A percentile compares a stretch with the other conserved stretches of the same genome.
These are phyloP conservation scores for Rhizophagus clarus DNA, from an alignment of 192 early-diverging fungal species.

Conservation along the genomic window DNA sequence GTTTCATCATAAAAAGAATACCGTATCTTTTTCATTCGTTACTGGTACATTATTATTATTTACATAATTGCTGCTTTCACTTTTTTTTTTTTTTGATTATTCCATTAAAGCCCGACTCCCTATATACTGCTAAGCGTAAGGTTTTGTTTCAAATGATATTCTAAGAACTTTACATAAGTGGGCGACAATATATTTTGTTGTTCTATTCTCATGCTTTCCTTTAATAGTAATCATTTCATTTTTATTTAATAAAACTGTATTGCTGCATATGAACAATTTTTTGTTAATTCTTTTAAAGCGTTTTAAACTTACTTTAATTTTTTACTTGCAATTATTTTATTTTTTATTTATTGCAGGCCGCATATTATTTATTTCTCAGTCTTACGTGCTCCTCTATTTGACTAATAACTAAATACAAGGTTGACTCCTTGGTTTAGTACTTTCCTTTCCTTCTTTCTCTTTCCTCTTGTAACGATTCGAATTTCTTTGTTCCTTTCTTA, in stretches of 20 bases:
- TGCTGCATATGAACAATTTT: not conserved
- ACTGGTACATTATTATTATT: too few species aligned
- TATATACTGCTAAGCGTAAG: too few species aligned
- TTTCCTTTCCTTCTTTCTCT: not conserved
- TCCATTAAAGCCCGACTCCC: too few species aligned
- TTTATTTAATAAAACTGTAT: not conserved
- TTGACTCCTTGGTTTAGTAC: not conserved
- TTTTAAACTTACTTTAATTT: not conserved
- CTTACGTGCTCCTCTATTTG: not conserved
- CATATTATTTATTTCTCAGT: not conserved
- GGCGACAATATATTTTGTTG: not conserved
- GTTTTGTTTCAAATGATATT: not conserved
- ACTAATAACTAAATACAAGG: not conserved
- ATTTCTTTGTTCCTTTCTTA: not conserved
- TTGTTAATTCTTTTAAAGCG: too few species aligned
- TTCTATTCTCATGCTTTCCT: not conserved
- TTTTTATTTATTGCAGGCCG: not conserved
- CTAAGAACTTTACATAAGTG: not conserved
- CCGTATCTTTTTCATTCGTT: too few species aligned
- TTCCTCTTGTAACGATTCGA: not conserved
- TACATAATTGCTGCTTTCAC: too few species aligned
- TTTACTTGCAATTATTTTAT: not conserved
- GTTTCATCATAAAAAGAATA: too few species aligned
- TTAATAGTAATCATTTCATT: not conserved
- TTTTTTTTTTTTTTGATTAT: too few species aligned